Percentiles rank a stretch among this genome's conserved stretches.
Evolutionary conservation across 2,329 filamentous ascomycete genomes (phyloP).

Genomic region (Aureobasidium sp.): DNA sequence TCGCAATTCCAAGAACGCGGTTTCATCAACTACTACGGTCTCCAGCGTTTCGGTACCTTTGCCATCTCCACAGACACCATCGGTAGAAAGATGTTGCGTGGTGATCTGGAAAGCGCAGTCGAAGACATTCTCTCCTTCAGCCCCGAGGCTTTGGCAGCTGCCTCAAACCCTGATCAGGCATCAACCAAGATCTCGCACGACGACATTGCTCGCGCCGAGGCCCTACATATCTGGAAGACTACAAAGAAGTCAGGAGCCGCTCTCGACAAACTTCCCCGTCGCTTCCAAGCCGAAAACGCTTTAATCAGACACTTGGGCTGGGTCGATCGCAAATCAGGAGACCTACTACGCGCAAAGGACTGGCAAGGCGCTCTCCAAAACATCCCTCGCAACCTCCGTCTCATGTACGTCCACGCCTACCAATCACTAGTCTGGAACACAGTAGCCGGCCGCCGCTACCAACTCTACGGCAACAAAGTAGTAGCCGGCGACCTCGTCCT

Average conservation of each 20-base stretch:
- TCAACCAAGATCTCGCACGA: slow-evolving; percentile 53
- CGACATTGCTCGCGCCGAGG: slow-evolving; percentile 68
- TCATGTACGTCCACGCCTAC: slow-evolving; percentile 97
- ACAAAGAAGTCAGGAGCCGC: slow-evolving; percentile 44
- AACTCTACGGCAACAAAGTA: slow-evolving; percentile 61
- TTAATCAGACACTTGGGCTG: slow-evolving; percentile 67
- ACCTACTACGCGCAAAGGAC: slow-evolving; percentile 50
- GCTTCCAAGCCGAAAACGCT: slow-evolving; percentile 70
- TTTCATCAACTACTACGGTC: slow-evolving; percentile 95
- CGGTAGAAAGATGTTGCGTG: slow-evolving; percentile 74
- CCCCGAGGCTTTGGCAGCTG: slow-evolving; percentile 49
- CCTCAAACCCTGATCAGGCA: slow-evolving; percentile 34
- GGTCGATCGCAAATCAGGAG: slow-evolving; percentile 34
- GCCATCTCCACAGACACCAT: slow-evolving; percentile 75
- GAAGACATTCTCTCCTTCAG: slow-evolving; percentile 68
- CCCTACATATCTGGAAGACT: slow-evolving; percentile 64
- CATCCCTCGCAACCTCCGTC: slow-evolving; percentile 71
- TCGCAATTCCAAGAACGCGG: slow-evolving; percentile 61
- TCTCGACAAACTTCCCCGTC: slow-evolving; percentile 60
- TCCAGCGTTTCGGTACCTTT: slow-evolving; percentile 94
- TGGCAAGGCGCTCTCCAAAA: slow-evolving; percentile 71
- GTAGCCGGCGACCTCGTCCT: slow-evolving; percentile 81
- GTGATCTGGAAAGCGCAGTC: slow-evolving; percentile 72
- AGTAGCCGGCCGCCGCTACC: slow-evolving; percentile 72
- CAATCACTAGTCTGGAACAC: slow-evolving; percentile 94